phyloP scores from a whole-genome alignment of 108 stramenopile species.

The Nannochloropsis oceanica region DNA sequence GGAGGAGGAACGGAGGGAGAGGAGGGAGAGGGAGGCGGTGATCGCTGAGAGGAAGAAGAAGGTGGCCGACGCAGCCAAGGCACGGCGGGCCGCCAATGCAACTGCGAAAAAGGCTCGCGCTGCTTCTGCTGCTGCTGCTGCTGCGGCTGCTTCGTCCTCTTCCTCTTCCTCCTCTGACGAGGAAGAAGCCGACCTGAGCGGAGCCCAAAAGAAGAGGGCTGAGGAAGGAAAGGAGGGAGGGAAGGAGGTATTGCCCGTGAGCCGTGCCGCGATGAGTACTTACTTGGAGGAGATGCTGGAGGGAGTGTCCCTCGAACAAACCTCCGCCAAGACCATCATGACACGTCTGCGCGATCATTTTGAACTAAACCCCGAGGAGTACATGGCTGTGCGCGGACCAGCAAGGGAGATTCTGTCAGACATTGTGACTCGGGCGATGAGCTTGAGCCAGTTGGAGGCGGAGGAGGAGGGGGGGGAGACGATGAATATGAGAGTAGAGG shows the following conservation, averaged over 20 bases:
- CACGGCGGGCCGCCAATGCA: background rate
- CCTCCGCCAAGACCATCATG: background rate
- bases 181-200: background rate
- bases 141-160: background rate
- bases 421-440: background rate
- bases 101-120: background rate
- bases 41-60: background rate
- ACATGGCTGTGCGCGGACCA: background rate
- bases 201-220: background rate
- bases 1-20: background rate
- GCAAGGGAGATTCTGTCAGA: background rate
- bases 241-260: background rate
- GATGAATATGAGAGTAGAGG: background rate
- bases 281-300: background rate
- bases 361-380: background rate
- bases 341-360: background rate
- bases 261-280: background rate
- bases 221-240: background rate
- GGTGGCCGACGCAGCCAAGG: background rate
- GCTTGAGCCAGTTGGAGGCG: background rate
- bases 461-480: background rate
- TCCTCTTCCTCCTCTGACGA: too few species aligned
- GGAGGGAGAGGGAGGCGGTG: background rate
- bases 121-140: background rate
- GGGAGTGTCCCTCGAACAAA: background rate